Base-by-base conservation (phyloP, 2,329 filamentous ascomycete species). In the Botrytis aclada region DNA sequence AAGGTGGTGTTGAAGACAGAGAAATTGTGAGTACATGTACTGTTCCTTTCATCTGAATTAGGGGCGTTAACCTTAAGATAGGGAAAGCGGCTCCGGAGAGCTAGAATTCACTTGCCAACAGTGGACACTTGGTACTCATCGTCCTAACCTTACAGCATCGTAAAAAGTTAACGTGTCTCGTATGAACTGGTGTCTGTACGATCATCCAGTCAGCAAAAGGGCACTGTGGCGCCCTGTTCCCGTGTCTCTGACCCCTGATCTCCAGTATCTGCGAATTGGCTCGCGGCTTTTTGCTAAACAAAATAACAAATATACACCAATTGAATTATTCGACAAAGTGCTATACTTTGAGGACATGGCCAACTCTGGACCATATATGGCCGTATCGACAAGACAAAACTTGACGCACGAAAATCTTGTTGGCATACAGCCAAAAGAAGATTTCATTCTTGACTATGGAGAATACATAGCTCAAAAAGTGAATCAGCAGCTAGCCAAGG, bases 91-190 rank as follows among this genome's bases (percentile, higher is more conserved):
- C 10, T 61, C 67, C 12, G 41, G 25, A 41, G 47, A 70, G 9
- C 54, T 70, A 47, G 67, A 70, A 70, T 70, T 70, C 32, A 58
- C 29, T 34, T 70, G 67, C 5, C 67, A 70, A 37, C 67, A 61
- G n/a, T 70, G 67, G 67, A 37, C 4, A 60, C n/a, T 70, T 16
- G 43, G 56, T 29, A 61, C 16, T 10, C 39, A 25, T 22, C 67
- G 67, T 20, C 67, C 67, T 7, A 61, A 70, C 20, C 67, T 70
- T 60, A 58, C 20, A 25, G 10, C 1, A 22, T 70, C 67, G 12
- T 54, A 70, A 34, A 61, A 60, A 18, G 4, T 70, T 4, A 70
- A n/a, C 25, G 32, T 32, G 47, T 51, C 69, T 32, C 56, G 58
- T 8, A 39, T 54, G 2, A 41, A 45, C 20, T 70, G 54, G 39